A percentile compares a stretch with the other conserved stretches of the same genome.
phyloP scores from a whole-genome alignment of 192 early-diverging fungal species.

The Helicostylum pulchrum region DNA sequence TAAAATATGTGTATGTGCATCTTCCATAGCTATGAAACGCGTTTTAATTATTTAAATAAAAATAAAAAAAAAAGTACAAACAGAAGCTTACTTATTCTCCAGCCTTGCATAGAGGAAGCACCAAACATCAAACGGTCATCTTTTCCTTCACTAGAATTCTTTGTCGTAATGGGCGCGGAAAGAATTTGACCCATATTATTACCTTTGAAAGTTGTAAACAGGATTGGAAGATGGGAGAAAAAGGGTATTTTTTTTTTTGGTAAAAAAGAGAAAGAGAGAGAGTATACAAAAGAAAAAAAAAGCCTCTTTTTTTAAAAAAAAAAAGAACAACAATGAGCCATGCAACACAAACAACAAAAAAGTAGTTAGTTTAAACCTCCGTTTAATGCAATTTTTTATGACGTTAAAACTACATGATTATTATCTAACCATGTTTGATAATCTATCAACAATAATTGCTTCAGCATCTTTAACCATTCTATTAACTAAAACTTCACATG shows the following conservation, averaged over 20 bases:
- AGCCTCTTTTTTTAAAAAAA: not conserved
- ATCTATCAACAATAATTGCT: slow-evolving; percentile 34
- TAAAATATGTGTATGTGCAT: slow-evolving; percentile 83
- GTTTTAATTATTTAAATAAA: not conserved
- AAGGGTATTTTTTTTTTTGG: not conserved
- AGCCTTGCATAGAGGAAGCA: slow-evolving; percentile 21
- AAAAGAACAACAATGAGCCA: too few relatives aligned
- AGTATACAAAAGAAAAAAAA: slow-evolving; percentile 20
- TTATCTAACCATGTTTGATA: slow-evolving; percentile 16
- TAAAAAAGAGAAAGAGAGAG: slow-evolving; percentile 22
- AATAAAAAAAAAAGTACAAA: not conserved
- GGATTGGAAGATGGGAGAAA: too few relatives aligned
- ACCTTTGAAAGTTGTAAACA: not conserved
- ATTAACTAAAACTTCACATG: slow-evolving; percentile 56
- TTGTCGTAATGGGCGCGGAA: slow-evolving; percentile 17
- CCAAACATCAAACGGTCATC: slow-evolving; percentile 15
- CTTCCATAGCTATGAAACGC: slow-evolving; percentile 78
- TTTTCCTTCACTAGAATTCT: slow-evolving; percentile 7
- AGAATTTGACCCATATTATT: slow-evolving; percentile 24
- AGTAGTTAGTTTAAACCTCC: too few relatives aligned
- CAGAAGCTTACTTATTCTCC: slow-evolving; percentile 13
- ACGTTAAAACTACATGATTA: too few relatives aligned
- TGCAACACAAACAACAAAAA: too few relatives aligned
- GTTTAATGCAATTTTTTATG: too few relatives aligned
- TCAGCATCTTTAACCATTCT: slow-evolving; percentile 58